Evolutionary conservation across 805 yeast species (phyloP), one percentile per base, ranked within the genome.

Genomic region (Yarrowia deformans): DNA sequence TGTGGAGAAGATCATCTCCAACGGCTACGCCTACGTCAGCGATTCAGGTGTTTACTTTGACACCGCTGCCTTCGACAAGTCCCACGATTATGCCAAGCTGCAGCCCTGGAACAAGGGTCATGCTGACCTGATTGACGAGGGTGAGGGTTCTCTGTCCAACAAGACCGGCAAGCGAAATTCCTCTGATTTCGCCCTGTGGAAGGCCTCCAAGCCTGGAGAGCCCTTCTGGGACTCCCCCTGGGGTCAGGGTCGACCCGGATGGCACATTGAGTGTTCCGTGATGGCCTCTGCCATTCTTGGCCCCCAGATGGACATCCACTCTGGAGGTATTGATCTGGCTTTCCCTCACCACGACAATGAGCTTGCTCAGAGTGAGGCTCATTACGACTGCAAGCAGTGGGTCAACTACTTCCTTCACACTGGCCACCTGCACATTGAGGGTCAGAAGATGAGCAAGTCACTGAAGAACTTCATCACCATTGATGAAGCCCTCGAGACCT

Each of bases 341-440:
- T 95, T 95, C 82, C 99, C 99, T 2, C 99, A 95, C 79, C 99
- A 95, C 80, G 99, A 95, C 79, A 95, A 95, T 76, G 99, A 95
- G 81, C 83, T 95, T 72, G 99, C 99, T 1, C 99, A 95, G 82
- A 85, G 93, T 35, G 99, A 95, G 79, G 98, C 98, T 8, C 89
- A 88, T 78, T 94, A 83, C 78, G 93, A 91, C 76, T 88, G 90
- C 79, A 80, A 86, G 63, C 99, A 95, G 80, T 95, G 99, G 99
- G 91, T 95, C 69, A 94, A 95, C 79, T 95, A 95, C 78, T 95
- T 95, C 81, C 79, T 95, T 79, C 99, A 95, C 79, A 92, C 97
- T 50, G 99, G 99, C 49, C 99, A 95, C 80, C 84, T 95, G 75
- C 99, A 95, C 78, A 95, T 95, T 73, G 98, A 95, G 79, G 99